A percentile compares a stretch with the other conserved stretches of the same genome.
Conservation (phyloP, 768 basidiomycete species). For the Lactarius hatsudake region DNA sequence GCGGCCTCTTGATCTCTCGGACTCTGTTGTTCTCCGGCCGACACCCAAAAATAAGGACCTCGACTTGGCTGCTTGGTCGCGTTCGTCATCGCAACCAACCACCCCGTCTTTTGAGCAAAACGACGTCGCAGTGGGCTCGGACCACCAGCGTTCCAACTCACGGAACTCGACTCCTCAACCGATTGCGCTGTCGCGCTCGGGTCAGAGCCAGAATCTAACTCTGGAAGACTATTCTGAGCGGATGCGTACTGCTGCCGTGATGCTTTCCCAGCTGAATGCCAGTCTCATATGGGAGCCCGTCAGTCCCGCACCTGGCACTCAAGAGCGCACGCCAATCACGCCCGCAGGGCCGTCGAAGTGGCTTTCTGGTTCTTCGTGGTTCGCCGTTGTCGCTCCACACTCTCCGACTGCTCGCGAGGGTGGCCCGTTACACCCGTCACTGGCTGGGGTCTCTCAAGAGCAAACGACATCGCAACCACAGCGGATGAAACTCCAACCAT, state of each 20-base stretch:
- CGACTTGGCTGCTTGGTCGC: constrained; percentile 82
- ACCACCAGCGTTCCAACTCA: constrained; percentile 18
- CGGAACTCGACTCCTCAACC: constrained; percentile 18
- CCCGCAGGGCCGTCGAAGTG: constrained; percentile 31
- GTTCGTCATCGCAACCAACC: constrained; percentile 46
- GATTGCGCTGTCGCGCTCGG: constrained; percentile 10
- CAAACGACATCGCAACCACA: constrained; percentile 20
- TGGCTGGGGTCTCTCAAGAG: constrained; percentile 31
- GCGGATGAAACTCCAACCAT: constrained; percentile 72
- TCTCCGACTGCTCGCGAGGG: constrained; percentile 20
- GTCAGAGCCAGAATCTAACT: constrained; percentile 47
- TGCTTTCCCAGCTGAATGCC: constrained; percentile 95
- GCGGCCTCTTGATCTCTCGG: constrained; percentile 71
- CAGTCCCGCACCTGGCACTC: constrained; percentile 25
- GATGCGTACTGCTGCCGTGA: constrained; percentile 97
- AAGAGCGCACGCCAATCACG: constrained; percentile 17
- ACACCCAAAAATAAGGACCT: constrained; percentile 86
- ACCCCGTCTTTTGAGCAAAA: constrained; percentile 42
- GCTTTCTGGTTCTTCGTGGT: constrained; percentile 34
- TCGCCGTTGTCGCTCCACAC: constrained; percentile 24
- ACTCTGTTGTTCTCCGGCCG: constrained; percentile 78
- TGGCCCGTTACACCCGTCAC: constrained; percentile 35
- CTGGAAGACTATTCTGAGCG: constrained; percentile 97
- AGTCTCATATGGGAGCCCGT: constrained; percentile 60
- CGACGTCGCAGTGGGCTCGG: not conserved